Evolutionary conservation across 2,329 filamentous ascomycete genomes (phyloP), one percentile per base, ranked within the genome.

Genomic region (Torrubiella hemipterigena): DNA sequence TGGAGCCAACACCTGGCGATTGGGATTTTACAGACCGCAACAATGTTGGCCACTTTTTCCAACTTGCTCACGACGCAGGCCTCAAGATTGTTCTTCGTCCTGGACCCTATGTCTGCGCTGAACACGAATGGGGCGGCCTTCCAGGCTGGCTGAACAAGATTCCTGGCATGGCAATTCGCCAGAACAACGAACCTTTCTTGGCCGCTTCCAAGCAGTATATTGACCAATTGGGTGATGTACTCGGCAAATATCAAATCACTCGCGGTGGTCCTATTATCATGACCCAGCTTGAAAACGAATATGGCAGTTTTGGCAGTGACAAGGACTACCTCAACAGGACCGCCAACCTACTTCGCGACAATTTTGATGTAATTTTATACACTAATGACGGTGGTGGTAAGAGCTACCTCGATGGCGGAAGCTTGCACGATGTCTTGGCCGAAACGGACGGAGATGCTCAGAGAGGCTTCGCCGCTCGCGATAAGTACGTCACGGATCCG

Each of bases 221-320:
- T 5, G 40, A 50, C 19, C 47, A 51, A 11, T 46, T 64, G 2
- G 58, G 55, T n/a, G 41, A 42, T 2, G 52, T 59, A 11, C 32
- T 65, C 16, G 17, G 33, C 7, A 35, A 45, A 2, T 35, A 60
- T 10, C 58, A 62, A 34, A 49, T 60, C 12, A 55, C 53, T 1
- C 42, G 54, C 1, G 63, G 61, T 10, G 63, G 63, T 0, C 60
- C 61, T 3, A 50, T 67, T n/a, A 39, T 68, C 14, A 65, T 67
- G 62, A 52, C 62, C 1, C 63, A 67, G 42, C 50, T 67, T 7
- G 63, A 67, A 41, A 67, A 67, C 31, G 63, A 67, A 38, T 69
- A 69, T 34, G 64, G 65, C 1, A 63, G 55, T 15, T 67, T 59
- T 27, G 64, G 59, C 12, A 47, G 47, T 5, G 52, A 68, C 34